Conservation (phyloP, 768 basidiomycete species). For the Pleurotus giganteus region DNA sequence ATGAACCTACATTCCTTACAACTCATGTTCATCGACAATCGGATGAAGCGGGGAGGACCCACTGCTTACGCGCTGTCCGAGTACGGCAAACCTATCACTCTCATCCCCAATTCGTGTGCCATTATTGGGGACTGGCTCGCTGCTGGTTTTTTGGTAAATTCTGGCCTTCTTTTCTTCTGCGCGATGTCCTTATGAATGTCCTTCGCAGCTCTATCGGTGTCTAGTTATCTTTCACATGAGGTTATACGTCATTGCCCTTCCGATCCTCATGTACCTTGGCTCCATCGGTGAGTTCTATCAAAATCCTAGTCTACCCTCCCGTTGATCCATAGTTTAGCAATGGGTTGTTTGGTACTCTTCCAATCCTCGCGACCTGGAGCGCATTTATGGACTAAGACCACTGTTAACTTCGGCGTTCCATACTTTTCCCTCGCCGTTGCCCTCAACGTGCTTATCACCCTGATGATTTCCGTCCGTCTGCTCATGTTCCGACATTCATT, state of each 20-base stretch:
- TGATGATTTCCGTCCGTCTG: constrained; percentile 34
- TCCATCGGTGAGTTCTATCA: constrained; percentile 5
- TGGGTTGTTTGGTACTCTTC: constrained; percentile 10
- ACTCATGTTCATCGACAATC: constrained; percentile 26
- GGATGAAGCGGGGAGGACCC: constrained; percentile 24
- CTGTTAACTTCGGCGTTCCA: constrained; percentile 29
- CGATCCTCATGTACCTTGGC: constrained; percentile 13
- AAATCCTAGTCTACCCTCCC: no score
- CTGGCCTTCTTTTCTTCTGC: no score
- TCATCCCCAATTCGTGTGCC: constrained; percentile 11
- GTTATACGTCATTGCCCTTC: constrained; percentile 10
- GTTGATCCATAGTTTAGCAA: neutral
- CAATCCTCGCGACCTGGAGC: constrained; percentile 12
- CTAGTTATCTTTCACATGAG: constrained; percentile 13
- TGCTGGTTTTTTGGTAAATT: constrained; percentile 12
- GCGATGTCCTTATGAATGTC: neutral
- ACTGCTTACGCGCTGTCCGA: constrained; percentile 18
- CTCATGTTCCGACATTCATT: constrained; percentile 23
- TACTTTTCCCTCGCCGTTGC: constrained; percentile 35
- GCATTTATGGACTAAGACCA: constrained; percentile 11
- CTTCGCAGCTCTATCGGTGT: constrained; percentile 11
- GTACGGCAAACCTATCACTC: constrained; percentile 9
- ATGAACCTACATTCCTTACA: constrained; percentile 26
- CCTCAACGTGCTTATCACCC: constrained; percentile 35
- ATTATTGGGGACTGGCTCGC: constrained; percentile 14